Conservation (phyloP, 1,284 basidiomycete genomes). For the Paramarasmius palmivorus region DNA sequence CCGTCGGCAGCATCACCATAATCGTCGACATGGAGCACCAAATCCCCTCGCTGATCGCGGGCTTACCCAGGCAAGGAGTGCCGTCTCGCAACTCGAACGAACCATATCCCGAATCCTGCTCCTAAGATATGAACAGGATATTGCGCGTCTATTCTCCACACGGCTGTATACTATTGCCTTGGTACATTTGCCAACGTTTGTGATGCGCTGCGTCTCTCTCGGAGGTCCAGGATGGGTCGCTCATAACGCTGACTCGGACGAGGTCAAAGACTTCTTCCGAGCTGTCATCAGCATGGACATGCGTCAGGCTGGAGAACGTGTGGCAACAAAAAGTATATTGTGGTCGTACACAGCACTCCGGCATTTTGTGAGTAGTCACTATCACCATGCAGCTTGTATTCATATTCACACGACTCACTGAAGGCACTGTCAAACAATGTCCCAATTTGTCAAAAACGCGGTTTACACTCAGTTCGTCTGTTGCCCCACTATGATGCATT, state of each 20-base stretch:
- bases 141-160: slow-evolving; percentile 68
- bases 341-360: slow-evolving; percentile 75
- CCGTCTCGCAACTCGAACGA: slow-evolving; percentile 61
- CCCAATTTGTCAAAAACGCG: slow-evolving; percentile 57
- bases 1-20: slow-evolving; percentile 33
- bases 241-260: slow-evolving; percentile 61
- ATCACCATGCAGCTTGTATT: slow-evolving; percentile 1
- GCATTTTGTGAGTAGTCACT: slow-evolving; percentile 56
- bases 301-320: slow-evolving; percentile 69
- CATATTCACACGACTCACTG: not conserved
- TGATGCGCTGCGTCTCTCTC: slow-evolving; percentile 59
- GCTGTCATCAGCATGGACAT: slow-evolving; percentile 69
- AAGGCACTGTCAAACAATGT: slow-evolving; percentile 72
- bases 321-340: slow-evolving; percentile 72
- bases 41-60: slow-evolving; percentile 52
- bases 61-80: slow-evolving; percentile 51
- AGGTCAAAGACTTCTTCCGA: slow-evolving; percentile 71
- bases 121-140: slow-evolving; percentile 68
- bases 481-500: slow-evolving; percentile 60
- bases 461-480: slow-evolving; percentile 62
- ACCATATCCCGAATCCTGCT: slow-evolving; percentile 63
- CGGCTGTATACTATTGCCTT: slow-evolving; percentile 62
- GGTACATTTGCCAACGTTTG: slow-evolving; percentile 62
- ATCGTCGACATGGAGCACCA: slow-evolving; percentile 35
- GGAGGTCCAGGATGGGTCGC: slow-evolving; percentile 67